Evolutionary conservation across 352 stramenopile genomes (phyloP), one percentile per base, ranked within the genome.

Genomic region (Phytophthora litchii): DNA sequence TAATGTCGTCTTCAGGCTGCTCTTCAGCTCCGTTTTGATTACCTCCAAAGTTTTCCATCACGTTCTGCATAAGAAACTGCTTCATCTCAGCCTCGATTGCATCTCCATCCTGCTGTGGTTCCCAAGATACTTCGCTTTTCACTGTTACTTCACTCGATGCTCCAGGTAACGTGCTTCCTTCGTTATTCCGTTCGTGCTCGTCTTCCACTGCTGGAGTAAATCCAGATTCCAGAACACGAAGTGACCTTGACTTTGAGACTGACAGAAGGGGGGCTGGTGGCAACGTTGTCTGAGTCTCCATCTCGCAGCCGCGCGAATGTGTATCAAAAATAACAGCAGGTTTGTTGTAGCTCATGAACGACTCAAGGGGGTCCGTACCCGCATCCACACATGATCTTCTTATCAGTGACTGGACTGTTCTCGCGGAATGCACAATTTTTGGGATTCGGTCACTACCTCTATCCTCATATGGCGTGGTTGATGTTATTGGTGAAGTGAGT

Each of bases 71-170:
- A 1, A 89, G 73, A n/a, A 74, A 70, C 31, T 59, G 37, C 51
- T 85, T 86, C 80, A 89, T 89, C 54, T 83, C 70, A n/a, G 68
- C 53, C 25, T 85, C 79, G 27, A 87, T 72, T 2, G 54, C 14
- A 3, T 65, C 59, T 8, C 70, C 66, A 38, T 82, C 68, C 3
- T 74, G 25, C 20, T 81, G 62, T 0, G 63, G 71, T 20, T 81
- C 54, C 37, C 37, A 47, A 1, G 5, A 32, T 10, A 14, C 21
- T 11, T 42, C 45, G 16, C n/a, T 49, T 16, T 58, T 53, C 14
- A 27, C 41, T 25, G 19, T 17, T 3, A 37, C 36, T n/a, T 14
- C 11, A 27, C 6, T 12, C 23, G 54, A 29, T 50, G 65, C 55
- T 58, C 54, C n/a, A 34, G 31, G 20, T 27, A 34, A 34, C 17